phyloP scores from a whole-genome alignment of 495 filamentous ascomycete species.

The Neurospora sp. region DNA sequence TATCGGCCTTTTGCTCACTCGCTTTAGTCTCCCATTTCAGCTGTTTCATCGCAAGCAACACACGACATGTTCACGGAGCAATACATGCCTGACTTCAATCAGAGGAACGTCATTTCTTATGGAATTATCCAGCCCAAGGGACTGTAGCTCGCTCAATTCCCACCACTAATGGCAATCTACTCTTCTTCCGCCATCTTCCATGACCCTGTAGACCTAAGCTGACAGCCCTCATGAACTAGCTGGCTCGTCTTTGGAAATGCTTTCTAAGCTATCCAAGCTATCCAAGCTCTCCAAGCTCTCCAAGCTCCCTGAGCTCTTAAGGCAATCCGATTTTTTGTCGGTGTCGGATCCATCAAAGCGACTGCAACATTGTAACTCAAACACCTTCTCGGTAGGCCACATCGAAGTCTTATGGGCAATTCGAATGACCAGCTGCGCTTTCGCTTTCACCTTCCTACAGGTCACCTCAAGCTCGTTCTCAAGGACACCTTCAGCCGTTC shows the following conservation, averaged over 20 bases:
- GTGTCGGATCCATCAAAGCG: not conserved
- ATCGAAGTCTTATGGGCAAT: not conserved
- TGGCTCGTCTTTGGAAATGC: not conserved
- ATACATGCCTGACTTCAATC: not conserved
- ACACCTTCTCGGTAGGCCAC: not conserved
- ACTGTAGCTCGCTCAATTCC: rapidly evolving
- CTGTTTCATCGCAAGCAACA: not conserved
- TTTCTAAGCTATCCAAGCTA: not conserved
- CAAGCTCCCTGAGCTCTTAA: no score
- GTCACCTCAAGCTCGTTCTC: not conserved
- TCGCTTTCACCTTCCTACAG: not conserved
- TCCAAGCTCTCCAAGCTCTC: no score
- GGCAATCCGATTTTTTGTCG: not conserved
- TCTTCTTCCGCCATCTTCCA: not conserved
- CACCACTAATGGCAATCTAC: rapidly evolving
- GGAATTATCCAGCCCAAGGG: not conserved
- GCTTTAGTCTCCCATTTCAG: not conserved
- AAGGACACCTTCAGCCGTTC: not conserved
- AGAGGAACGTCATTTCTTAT: not conserved
- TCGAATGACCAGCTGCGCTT: not conserved
- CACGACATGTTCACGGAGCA: not conserved
- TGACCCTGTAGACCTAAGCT: not conserved
- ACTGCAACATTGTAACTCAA: not conserved
- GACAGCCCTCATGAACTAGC: not conserved
- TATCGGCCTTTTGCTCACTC: not conserved